phyloP scores from a whole-genome alignment of 805 yeast genomes.

The Zygosaccharomyces kombuchaensis region DNA sequence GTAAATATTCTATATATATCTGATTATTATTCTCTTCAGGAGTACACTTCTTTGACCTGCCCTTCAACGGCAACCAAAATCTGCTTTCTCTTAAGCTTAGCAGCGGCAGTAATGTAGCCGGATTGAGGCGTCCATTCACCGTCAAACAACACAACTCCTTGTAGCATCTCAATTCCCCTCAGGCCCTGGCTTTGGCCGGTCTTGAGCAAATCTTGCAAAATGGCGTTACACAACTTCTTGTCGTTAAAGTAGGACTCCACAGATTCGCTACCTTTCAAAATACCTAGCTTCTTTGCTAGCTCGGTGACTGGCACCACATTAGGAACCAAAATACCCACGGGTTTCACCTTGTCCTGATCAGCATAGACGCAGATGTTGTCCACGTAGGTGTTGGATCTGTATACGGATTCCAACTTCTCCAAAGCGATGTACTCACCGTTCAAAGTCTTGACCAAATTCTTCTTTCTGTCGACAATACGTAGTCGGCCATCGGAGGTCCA shows the following conservation, averaged over 20 bases:
- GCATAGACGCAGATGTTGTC: constrained; percentile 89
- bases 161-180: constrained; percentile 77
- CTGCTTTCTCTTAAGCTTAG: constrained; percentile 90
- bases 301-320: constrained; percentile 60
- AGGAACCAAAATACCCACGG: constrained; percentile 86
- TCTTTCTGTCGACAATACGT: constrained; percentile 85
- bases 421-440: constrained; percentile 98
- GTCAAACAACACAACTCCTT: constrained; percentile 71
- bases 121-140: constrained; percentile 98
- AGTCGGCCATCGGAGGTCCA: constrained; percentile 80
- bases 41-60: constrained; percentile 63
- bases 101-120: constrained; percentile 92
- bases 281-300: constrained; percentile 53
- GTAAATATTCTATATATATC: neutral
- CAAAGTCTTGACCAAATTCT: constrained; percentile 90
- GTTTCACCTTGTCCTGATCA: constrained; percentile 81
- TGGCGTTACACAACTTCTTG: constrained; percentile 48
- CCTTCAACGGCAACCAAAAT: constrained; percentile 66
- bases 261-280: constrained; percentile 46
- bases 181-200: constrained; percentile 83
- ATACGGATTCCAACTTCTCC: constrained; percentile 87
- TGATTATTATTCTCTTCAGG: neutral
- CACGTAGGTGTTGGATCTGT: constrained; percentile 76
- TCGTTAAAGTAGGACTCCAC: constrained; percentile 51
- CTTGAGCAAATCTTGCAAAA: constrained; percentile 54